phyloP scores from a whole-genome alignment of 352 stramenopile genomes.

The Phytopythium litorale region DNA sequence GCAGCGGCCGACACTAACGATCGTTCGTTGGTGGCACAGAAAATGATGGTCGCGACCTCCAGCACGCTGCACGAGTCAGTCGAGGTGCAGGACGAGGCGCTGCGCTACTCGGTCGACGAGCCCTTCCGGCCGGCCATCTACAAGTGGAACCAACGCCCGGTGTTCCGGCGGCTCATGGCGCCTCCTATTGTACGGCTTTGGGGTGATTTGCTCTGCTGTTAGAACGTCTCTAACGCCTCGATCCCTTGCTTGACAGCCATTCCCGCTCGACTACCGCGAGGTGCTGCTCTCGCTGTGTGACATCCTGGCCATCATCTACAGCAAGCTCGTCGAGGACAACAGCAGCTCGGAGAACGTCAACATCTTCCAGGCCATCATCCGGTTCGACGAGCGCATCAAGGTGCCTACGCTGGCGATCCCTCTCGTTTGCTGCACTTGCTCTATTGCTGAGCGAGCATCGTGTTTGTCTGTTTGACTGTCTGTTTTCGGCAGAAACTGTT shows the following conservation, averaged over 20 bases:
- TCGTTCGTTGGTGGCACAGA: slow-evolving; percentile 25
- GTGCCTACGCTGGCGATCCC: slow-evolving; percentile 14
- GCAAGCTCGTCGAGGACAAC: slow-evolving; percentile 74
- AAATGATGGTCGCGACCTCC: slow-evolving; percentile 81
- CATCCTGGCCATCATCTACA: slow-evolving; percentile 80
- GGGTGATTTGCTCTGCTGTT: neutral
- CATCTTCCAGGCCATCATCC: slow-evolving; percentile 73
- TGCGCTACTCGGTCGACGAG: slow-evolving; percentile 40
- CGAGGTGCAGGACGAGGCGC: slow-evolving; percentile 26
- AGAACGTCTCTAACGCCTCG: neutral
- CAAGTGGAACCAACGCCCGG: slow-evolving; percentile 83
- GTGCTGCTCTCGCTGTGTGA: slow-evolving; percentile 79
- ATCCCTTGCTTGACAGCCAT: slow-evolving; percentile 32
- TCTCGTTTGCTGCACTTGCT: neutral
- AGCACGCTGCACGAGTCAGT: slow-evolving; percentile 59
- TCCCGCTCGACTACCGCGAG: slow-evolving; percentile 78
- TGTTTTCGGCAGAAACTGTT: slow-evolving; percentile 65
- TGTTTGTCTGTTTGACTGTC: neutral
- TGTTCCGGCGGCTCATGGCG: slow-evolving; percentile 68
- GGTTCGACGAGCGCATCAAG: slow-evolving; percentile 83
- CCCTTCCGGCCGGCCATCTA: slow-evolving; percentile 62
- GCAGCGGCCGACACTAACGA: neutral
- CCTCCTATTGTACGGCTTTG: slow-evolving; percentile 54
- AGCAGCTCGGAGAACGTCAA: slow-evolving; percentile 68
- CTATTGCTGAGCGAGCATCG: neutral